phyloP scores from a whole-genome alignment of 1,284 basidiomycete species.

The Ceratobasidium sp. region DNA sequence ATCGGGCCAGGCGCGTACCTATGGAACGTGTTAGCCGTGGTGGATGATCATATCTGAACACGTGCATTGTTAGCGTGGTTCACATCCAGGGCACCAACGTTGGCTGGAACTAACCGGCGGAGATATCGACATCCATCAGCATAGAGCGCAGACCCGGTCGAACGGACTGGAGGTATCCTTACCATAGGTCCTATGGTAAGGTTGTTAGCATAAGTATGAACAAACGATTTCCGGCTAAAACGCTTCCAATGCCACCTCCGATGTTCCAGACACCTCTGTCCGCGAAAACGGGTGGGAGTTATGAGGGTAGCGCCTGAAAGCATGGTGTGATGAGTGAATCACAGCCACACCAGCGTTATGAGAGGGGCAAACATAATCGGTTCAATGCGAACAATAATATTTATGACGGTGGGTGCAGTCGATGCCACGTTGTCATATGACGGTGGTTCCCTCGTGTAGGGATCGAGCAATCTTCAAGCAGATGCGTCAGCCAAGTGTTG shows the following conservation, averaged over 20 bases:
- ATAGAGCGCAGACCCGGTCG: slow-evolving; percentile 75
- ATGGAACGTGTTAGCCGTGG: neutral
- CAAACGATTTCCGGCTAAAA: slow-evolving; percentile 64
- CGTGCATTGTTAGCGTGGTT: slow-evolving; percentile 5
- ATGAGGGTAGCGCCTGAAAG: slow-evolving; percentile 69
- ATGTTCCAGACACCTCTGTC: slow-evolving; percentile 73
- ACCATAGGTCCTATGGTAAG: slow-evolving; percentile 46
- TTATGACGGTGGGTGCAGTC: slow-evolving; percentile 81
- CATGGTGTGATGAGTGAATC: neutral
- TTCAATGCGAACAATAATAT: slow-evolving; percentile 81
- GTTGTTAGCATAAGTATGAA: neutral
- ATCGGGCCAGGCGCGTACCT: slow-evolving; percentile 66
- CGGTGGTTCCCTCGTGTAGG: slow-evolving; percentile 75
- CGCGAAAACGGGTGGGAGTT: slow-evolving; percentile 82
- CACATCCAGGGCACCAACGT: too few species aligned
- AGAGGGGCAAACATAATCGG: slow-evolving; percentile 65
- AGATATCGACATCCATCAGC: slow-evolving; percentile 83
- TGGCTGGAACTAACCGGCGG: slow-evolving; percentile 66
- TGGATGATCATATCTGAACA: neutral
- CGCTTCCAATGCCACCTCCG: slow-evolving; percentile 72
- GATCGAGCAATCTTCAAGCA: slow-evolving; percentile 68
- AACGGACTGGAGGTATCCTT: slow-evolving; percentile 62
- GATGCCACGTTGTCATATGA: slow-evolving; percentile 76
- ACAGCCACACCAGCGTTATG: neutral
- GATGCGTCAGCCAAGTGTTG: slow-evolving; percentile 35